Percentiles rank a stretch among this genome's conserved stretches.
Evolutionary conservation across 1,284 basidiomycete species (phyloP).

Genomic region (Leccinum variabile): DNA sequence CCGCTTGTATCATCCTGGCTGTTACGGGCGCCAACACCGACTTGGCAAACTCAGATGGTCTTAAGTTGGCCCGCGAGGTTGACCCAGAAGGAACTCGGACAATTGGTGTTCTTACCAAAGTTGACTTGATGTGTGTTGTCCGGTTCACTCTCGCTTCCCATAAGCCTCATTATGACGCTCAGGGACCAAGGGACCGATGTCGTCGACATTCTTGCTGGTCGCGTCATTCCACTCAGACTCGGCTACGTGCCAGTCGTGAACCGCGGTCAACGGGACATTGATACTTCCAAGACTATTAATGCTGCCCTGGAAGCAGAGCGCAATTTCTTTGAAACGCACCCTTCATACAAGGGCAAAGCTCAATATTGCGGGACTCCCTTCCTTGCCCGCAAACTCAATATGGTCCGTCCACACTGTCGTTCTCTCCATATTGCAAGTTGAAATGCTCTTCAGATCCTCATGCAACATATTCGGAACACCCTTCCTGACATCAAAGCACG

Average conservation of each 20-base stretch:
- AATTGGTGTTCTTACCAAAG: constrained; percentile 97
- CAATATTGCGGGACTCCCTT: constrained; percentile 98
- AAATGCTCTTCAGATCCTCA: constrained; percentile 70
- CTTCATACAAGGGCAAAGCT: constrained; percentile 89
- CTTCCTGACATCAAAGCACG: constrained; percentile 96
- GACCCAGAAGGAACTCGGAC: constrained; percentile 95
- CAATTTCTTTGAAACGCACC: constrained; percentile 91
- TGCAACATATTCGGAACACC: constrained; percentile 97
- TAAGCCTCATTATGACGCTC: constrained; percentile 16
- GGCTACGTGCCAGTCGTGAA: constrained; percentile 99
- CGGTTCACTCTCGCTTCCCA: constrained; percentile 1
- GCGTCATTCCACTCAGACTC: constrained; percentile 89
- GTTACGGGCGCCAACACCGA: constrained; percentile 97
- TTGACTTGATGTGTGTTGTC: constrained; percentile 86
- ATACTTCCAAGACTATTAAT: constrained; percentile 80
- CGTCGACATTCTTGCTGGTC: constrained; percentile 97
- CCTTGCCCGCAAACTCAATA: constrained; percentile 95
- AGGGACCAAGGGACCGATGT: constrained; percentile 98
- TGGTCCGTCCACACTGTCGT: constrained; percentile 50
- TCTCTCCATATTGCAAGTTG: constrained; percentile 2
- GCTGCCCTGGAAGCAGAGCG: constrained; percentile 88
- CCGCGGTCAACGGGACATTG: constrained; percentile 96
- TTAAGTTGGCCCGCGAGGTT: constrained; percentile 95
- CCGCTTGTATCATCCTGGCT: constrained; percentile 87
- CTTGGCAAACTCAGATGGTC: constrained; percentile 96